Evolutionary conservation across 2,329 filamentous ascomycete species (phyloP).

Genomic region (Colletotrichum caudatum): DNA sequence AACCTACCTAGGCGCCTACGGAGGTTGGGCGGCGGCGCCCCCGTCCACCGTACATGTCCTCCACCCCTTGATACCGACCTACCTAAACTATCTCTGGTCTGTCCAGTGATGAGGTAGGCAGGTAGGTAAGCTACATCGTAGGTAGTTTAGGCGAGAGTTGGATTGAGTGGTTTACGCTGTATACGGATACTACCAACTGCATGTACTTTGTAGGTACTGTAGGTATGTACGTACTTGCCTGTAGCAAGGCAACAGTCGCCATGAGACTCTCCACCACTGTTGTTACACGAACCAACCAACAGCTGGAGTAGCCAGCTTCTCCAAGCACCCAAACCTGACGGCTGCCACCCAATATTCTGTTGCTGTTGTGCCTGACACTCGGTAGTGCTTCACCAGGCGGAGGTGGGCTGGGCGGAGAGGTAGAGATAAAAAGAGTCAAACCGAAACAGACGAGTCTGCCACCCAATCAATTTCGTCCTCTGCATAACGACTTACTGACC

Average conservation of each 20-base stretch:
- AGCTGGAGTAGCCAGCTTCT: neutral
- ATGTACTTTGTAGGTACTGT: too few relatives aligned
- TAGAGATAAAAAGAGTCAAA: neutral
- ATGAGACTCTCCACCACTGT: constrained; percentile 25
- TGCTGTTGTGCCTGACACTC: constrained; percentile 32
- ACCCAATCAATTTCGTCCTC: constrained; percentile 9
- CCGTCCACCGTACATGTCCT: constrained; percentile 29
- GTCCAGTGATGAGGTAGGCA: neutral
- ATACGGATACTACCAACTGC: too few relatives aligned
- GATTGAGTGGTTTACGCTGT: too few relatives aligned
- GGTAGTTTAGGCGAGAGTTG: neutral
- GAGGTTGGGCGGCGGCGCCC: constrained; percentile 46
- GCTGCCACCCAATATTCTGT: constrained; percentile 17
- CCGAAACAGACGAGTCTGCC: neutral
- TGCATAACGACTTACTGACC: neutral
- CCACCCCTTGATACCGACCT: constrained; percentile 11
- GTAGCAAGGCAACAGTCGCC: neutral
- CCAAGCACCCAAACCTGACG: constrained; percentile 14
- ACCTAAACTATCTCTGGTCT: neutral
- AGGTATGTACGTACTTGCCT: constrained; percentile 5
- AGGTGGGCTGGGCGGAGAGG: neutral
- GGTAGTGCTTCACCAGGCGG: constrained; percentile 34
- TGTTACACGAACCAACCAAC: constrained; percentile 40
- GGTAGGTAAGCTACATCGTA: too few relatives aligned
- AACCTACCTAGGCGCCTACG: constrained; percentile 45